Conservation (phyloP, 257 asterid species). For the Solanum piurae region DNA sequence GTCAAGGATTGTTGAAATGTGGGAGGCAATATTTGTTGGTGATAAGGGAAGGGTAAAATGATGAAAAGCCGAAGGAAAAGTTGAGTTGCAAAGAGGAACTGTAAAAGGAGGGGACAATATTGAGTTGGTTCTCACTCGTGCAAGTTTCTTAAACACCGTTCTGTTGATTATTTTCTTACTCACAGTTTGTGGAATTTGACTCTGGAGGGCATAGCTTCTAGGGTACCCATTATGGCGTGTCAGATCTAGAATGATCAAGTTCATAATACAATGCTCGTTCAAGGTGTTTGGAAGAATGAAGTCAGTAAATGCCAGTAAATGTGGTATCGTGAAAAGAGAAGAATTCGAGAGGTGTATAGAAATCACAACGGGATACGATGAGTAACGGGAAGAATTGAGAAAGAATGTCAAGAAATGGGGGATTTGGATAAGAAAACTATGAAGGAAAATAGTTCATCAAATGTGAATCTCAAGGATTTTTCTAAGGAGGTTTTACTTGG, state of each 20-base stretch:
- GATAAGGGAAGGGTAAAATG: no score
- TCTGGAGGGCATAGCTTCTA: slow-evolving; percentile 24
- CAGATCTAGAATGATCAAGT: slow-evolving; percentile 31
- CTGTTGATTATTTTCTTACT: slow-evolving; percentile 16
- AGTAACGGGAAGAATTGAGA: slow-evolving; percentile 14
- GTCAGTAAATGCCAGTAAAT: background rate
- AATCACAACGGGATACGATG: slow-evolving; percentile 11
- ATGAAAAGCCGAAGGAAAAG: background rate
- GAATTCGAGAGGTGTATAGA: slow-evolving; percentile 27
- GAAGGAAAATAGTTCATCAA: slow-evolving; percentile 20
- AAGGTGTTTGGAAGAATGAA: slow-evolving; percentile 40
- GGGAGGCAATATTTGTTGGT: no score
- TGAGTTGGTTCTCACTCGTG: slow-evolving; percentile 14
- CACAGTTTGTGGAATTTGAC: slow-evolving; percentile 40
- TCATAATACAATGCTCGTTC: slow-evolving; percentile 33
- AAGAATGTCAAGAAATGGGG: slow-evolving; percentile 22
- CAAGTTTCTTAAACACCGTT: slow-evolving; percentile 7
- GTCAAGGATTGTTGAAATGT: no score
- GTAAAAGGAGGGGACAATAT: slow-evolving; percentile 6
- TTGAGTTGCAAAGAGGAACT: slow-evolving; percentile 1
- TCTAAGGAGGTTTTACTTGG: background rate
- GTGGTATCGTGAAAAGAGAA: slow-evolving; percentile 2
- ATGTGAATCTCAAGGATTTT: slow-evolving; percentile 18
- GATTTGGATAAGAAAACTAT: slow-evolving; percentile 24
- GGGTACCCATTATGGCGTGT: background rate